These are phyloP conservation scores for Microcyclosporella mali DNA, from an alignment of 2,329 filamentous ascomycete species.

Conservation along the genomic window DNA sequence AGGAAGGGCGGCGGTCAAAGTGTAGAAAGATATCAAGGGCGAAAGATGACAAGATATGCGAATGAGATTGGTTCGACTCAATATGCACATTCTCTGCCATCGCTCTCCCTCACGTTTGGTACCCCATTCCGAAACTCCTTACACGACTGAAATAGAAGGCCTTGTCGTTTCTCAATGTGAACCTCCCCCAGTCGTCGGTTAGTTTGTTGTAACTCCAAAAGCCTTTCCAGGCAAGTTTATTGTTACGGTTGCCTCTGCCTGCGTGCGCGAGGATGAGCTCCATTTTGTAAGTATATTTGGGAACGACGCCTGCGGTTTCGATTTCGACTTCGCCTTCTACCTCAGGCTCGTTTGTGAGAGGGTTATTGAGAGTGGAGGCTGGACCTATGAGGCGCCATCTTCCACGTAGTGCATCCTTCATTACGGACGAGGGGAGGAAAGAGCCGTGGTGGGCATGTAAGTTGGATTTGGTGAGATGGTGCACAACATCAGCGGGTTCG, in stretches of 20 bases:
- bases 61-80: no score
- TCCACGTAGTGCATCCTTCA: slow-evolving; percentile 62
- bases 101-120: no score
- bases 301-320: slow-evolving; percentile 75
- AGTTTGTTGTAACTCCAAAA: slow-evolving; percentile 88
- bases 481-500: slow-evolving; percentile 82
- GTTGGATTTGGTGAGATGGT: slow-evolving; percentile 68
- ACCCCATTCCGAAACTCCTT: slow-evolving; percentile 42
- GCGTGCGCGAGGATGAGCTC: slow-evolving; percentile 65
- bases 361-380: slow-evolving; percentile 15
- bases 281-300: slow-evolving; percentile 80
- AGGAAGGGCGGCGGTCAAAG: neutral
- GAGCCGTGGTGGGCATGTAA: slow-evolving; percentile 42
- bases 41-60: no score
- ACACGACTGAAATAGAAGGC: slow-evolving; percentile 58
- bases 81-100: no score
- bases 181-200: slow-evolving; percentile 86
- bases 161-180: slow-evolving; percentile 58
- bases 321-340: slow-evolving; percentile 66
- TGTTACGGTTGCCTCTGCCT: slow-evolving; percentile 61
- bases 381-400: slow-evolving; percentile 61
- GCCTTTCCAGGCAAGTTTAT: slow-evolving; percentile 79
- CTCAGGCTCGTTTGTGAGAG: no score
- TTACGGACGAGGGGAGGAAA: slow-evolving; percentile 46
- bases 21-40: no score